phyloP scores from a whole-genome alignment of 257 asterid genomes.

The Hygrophila difformis region DNA sequence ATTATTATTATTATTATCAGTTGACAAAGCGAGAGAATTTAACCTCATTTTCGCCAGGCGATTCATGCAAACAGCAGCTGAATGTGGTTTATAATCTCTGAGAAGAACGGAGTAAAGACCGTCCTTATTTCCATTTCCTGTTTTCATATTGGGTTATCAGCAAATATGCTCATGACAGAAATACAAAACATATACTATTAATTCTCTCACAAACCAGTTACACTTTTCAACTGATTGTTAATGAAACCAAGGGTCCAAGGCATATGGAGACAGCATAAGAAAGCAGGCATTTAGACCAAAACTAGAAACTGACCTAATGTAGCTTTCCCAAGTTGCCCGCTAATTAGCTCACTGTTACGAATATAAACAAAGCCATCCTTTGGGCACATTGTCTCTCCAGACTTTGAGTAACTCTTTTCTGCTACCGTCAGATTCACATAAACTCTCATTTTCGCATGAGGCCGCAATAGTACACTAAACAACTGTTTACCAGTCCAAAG shows the following conservation, averaged over 20 bases:
- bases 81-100: constrained; percentile 82
- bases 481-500: constrained; percentile 98
- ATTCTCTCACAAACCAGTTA: not conserved
- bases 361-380: constrained; percentile 84
- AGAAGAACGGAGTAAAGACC: constrained; percentile 93
- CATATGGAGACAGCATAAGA: not conserved
- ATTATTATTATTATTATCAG: no score
- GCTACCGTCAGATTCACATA: constrained; percentile 71
- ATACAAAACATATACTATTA: not conserved
- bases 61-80: constrained; percentile 93
- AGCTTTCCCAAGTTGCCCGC: constrained; percentile 98
- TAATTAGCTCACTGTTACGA: constrained; percentile 88
- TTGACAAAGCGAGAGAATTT: no score
- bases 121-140: constrained; percentile 95
- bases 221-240: constrained; percentile 4
- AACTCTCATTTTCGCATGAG: constrained; percentile 70
- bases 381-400: constrained; percentile 75
- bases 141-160: constrained; percentile 19
- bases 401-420: constrained; percentile 54
- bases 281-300: constrained; percentile 3
- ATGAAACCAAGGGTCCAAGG: constrained; percentile 1
- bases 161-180: constrained; percentile 6
- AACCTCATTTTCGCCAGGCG: constrained; percentile 96
- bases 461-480: constrained; percentile 67
- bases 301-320: constrained; percentile 60